Evolutionary conservation across 108 stramenopile species (phyloP).

Genomic region (Stephanodiscus minutulus): DNA sequence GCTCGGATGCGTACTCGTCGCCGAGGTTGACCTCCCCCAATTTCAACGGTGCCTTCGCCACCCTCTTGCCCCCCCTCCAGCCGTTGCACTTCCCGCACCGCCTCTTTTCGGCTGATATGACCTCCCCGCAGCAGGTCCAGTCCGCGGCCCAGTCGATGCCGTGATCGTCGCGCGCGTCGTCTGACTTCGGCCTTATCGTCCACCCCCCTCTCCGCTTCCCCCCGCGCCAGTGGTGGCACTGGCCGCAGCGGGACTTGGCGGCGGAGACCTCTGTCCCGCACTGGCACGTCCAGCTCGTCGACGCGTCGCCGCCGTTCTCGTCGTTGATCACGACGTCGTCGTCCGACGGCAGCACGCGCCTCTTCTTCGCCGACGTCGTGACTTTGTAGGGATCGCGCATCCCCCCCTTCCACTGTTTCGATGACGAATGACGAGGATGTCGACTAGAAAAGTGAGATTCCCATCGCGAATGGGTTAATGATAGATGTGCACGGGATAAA

Average conservation of each 20-base stretch:
- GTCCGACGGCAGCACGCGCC: not conserved
- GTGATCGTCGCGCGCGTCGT: not conserved
- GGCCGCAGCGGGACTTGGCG: constrained; percentile 5
- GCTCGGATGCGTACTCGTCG: not conserved
- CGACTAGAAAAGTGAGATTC: not conserved
- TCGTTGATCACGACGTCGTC: not conserved
- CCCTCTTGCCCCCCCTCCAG: constrained; percentile 4
- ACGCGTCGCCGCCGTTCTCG: not conserved
- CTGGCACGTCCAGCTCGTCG: not conserved
- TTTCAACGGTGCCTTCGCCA: not conserved
- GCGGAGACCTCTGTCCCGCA: not conserved
- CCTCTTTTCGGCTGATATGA: not conserved
- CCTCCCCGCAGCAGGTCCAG: constrained; percentile 1
- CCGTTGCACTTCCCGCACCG: constrained; percentile 9
- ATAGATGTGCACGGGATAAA: not conserved
- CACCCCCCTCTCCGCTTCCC: constrained; percentile 11
- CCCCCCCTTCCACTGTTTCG: constrained; percentile 7
- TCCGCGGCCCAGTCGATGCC: constrained; percentile 5
- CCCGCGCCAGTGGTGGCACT: constrained; percentile 2
- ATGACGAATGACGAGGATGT: not conserved
- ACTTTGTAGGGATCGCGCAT: constrained; percentile 6
- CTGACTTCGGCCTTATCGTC: not conserved
- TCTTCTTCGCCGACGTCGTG: not conserved
- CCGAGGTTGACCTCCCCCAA: not conserved
- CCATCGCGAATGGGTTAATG: not conserved